Evolutionary conservation across 2,329 filamentous ascomycete species (phyloP).

Genomic region (Leptographium procerum): DNA sequence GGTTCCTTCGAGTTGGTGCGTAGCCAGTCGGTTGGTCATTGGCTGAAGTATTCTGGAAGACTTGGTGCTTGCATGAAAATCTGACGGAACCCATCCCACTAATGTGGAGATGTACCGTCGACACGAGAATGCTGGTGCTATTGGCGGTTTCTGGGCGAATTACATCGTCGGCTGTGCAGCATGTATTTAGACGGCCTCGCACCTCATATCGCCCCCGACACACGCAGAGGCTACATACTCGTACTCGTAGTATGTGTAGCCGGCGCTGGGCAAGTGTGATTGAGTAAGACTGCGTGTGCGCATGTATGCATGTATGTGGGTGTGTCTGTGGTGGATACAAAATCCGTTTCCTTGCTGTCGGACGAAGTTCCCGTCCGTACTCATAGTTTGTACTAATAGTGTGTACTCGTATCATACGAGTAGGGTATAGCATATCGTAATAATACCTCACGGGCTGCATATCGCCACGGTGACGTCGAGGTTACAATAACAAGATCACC

Average conservation of each 20-base stretch:
- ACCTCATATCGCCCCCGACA: not conserved
- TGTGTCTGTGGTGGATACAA: not conserved
- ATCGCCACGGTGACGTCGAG: not conserved
- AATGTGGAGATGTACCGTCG: not conserved
- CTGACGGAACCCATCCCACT: not conserved
- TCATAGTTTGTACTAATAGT: not conserved
- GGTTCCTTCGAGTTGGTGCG: not conserved
- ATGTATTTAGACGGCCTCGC: not conserved
- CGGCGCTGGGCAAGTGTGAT: no score
- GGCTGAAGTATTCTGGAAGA: not conserved
- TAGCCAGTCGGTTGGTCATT: not conserved
- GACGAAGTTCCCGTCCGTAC: not conserved
- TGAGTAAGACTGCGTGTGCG: not conserved
- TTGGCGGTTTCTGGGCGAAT: not conserved
- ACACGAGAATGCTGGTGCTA: not conserved
- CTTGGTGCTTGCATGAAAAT: not conserved
- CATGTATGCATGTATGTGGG: no score
- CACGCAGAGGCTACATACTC: not conserved
- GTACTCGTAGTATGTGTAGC: no score
- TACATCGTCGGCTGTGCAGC: not conserved
- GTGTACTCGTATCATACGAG: not conserved
- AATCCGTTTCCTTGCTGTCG: not conserved
- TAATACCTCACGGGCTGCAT: not conserved
- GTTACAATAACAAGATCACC: not conserved
- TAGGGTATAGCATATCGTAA: no score